These are phyloP conservation scores for Penicillium occitanis DNA, from an alignment of 2,329 filamentous ascomycete species.

Conservation along the genomic window DNA sequence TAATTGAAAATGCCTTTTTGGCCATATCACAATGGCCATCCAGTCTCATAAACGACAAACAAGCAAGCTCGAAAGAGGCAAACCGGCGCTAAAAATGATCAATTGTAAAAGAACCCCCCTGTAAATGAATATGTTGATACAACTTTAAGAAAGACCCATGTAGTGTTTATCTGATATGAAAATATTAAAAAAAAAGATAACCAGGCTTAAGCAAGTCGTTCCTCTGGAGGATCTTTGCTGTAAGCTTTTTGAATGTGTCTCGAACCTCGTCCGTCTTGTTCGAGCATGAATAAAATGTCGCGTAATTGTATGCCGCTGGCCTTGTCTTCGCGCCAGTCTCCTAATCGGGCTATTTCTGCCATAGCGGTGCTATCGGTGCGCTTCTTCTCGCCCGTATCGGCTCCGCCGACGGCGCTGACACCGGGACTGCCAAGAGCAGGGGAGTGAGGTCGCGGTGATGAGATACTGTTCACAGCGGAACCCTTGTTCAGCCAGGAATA, in stretches of 20 bases:
- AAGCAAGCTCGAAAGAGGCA: neutral
- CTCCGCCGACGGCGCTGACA: constrained; percentile 28
- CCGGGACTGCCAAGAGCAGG: constrained; percentile 24
- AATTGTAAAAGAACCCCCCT: neutral
- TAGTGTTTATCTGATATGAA: neutral
- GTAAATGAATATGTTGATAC: constrained; percentile 16
- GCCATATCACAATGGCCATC: neutral
- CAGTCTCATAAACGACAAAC: constrained; percentile 1
- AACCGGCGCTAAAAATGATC: constrained; percentile 8
- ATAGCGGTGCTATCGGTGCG: constrained; percentile 35
- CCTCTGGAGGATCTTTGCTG: constrained; percentile 44
- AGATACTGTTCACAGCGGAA: constrained; percentile 36
- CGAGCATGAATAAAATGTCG: constrained; percentile 76
- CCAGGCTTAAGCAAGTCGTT: constrained; percentile 30
- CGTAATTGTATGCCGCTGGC: constrained; percentile 79
- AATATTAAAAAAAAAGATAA: constrained; percentile 2
- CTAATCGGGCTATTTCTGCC: constrained; percentile 59
- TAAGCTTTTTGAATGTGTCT: constrained; percentile 47
- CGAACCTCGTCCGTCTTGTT: constrained; percentile 65
- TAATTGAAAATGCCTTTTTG: neutral
- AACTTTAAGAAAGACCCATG: constrained; percentile 9
- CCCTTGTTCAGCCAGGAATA: constrained; percentile 50
- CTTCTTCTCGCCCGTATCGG: constrained; percentile 32
- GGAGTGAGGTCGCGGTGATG: constrained; percentile 37
- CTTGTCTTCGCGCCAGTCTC: constrained; percentile 75